Evolutionary conservation across 345 rosid species (phyloP), one percentile per base, ranked within the genome.

Genomic region (Clarkia xantiana): DNA sequence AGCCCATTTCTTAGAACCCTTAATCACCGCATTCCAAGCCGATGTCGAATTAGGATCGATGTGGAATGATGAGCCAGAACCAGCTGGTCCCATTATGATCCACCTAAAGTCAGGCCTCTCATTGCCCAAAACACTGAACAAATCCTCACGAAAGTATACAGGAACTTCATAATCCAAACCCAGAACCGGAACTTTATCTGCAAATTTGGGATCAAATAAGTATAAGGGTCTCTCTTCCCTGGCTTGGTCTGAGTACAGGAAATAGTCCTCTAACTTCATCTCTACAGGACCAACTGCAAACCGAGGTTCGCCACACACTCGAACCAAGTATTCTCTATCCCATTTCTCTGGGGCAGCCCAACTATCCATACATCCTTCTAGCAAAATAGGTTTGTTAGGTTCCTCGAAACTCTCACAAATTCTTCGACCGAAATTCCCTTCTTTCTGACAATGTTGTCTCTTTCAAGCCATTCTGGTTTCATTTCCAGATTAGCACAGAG

Each of bases 41-140:
- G 96, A 91, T 2, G 98, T 91, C 7, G 98, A 86, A 70, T 90
- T 91, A 51, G 97, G 97, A 83, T 90, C 97, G 55, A 90, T 90
- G 60, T 90, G 96, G 61, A 90, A 90, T 3, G 98, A 91, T 0
- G 98, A 91, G 36, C 98, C 98, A 18, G 98, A 86, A 5, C 98
- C 93, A 9, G 93, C 75, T 20, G 98, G 96, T 1, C 98, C 96
- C 11, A 86, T 75, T 50, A 91, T 91, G 51, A 91, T 70, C 98
- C 98, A 91, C 66, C 98, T 66, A 60, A 81, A 81, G 55, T 91
- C 96, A 14, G 94, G 96, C 44, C 98, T 72, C 70, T 79, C 93
- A 7, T 67, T 63, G 0, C 89, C 98, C 45, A 91, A 61, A 65
- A 86, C 93, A 64, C 73, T 50, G 58, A 86, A 91, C 74, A 91